Conservation (phyloP, 1,139 yeast species). For the Eremothecium coryli region DNA sequence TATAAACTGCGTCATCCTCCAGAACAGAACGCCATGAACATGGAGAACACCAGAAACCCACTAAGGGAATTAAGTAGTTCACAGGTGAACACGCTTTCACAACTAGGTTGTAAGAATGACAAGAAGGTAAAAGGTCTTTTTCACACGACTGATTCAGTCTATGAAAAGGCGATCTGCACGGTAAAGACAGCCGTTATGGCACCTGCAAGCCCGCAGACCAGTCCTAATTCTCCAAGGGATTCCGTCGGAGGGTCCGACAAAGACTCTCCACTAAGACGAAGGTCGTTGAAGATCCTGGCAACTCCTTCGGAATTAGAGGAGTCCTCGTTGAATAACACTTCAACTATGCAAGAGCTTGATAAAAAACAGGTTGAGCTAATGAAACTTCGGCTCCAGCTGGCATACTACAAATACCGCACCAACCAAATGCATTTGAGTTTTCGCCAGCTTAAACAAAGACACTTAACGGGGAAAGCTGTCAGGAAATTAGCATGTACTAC, state of each 20-base stretch:
- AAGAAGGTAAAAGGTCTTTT: too few relatives aligned
- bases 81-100: too few relatives aligned
- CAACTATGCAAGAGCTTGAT: constrained; percentile 2
- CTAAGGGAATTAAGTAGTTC: constrained; percentile 23
- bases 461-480: background rate
- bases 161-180: too few relatives aligned
- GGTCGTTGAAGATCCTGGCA: constrained; percentile 1
- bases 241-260: too few relatives aligned
- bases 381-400: constrained; percentile 64
- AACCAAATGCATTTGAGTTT: constrained; percentile 37
- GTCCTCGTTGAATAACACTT: constrained; percentile 4
- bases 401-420: constrained; percentile 63
- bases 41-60: constrained; percentile 15
- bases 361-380: constrained; percentile 35
- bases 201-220: too few relatives aligned
- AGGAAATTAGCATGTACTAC: constrained; percentile 2
- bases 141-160: constrained; percentile 2
- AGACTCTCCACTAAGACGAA: too few relatives aligned
- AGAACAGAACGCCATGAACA: too few relatives aligned
- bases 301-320: background rate
- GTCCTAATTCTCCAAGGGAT: too few relatives aligned
- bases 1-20: too few relatives aligned
- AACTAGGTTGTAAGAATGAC: too few relatives aligned
- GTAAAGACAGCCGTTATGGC: too few relatives aligned
- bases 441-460: constrained; percentile 6